phyloP scores from a whole-genome alignment of 371 early-diverging fungal genomes.

The Saksenaea vasiformis region DNA sequence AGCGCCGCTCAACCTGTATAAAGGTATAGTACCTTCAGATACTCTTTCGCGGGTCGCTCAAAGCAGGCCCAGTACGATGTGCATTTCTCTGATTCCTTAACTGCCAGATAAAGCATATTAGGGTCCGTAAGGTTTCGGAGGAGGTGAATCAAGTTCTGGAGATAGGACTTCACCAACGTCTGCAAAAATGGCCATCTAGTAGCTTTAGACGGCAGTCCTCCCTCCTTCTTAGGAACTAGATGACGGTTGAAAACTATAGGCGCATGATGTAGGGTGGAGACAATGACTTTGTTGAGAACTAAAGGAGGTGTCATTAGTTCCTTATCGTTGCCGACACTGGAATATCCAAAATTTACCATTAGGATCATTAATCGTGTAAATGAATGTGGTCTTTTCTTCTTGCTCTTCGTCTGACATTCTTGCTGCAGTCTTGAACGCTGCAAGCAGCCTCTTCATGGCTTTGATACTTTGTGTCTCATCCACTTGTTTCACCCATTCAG shows the following conservation, averaged over 20 bases:
- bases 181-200: constrained; percentile 73
- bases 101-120: constrained; percentile 78
- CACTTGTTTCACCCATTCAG: constrained; percentile 71
- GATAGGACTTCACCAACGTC: constrained; percentile 78
- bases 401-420: constrained; percentile 74
- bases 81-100: constrained; percentile 77
- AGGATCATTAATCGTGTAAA: constrained; percentile 73
- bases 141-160: constrained; percentile 70
- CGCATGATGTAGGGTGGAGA: constrained; percentile 57
- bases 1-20: not conserved
- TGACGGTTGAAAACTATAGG: constrained; percentile 62
- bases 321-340: not conserved
- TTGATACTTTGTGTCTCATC: constrained; percentile 33
- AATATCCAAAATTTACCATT: constrained; percentile 26
- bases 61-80: constrained; percentile 81
- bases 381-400: constrained; percentile 43
- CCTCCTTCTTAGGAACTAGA: constrained; percentile 48
- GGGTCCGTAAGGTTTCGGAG: constrained; percentile 78
- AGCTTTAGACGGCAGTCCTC: constrained; percentile 45
- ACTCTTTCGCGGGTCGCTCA: constrained; percentile 76
- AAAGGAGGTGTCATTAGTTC: constrained; percentile 8
- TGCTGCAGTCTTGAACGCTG: constrained; percentile 85
- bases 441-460: constrained; percentile 66
- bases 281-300: constrained; percentile 83
- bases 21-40: constrained; percentile 60